phyloP scores from a whole-genome alignment of 805 yeast genomes.

The Kregervanrija delftensis region DNA sequence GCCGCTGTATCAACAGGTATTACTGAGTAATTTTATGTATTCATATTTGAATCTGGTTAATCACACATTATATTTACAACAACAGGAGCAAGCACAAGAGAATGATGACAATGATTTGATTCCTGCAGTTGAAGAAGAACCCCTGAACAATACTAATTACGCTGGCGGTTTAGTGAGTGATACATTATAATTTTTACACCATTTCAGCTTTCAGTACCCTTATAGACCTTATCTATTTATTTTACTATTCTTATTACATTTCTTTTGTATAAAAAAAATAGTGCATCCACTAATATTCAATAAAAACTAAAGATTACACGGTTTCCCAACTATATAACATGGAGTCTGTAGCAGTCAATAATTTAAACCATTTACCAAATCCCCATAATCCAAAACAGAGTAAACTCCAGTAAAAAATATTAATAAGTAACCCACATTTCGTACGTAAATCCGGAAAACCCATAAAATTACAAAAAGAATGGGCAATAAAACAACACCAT shows the following conservation, averaged over 20 bases:
- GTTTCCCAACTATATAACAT: too few species aligned
- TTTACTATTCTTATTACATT: too few species aligned
- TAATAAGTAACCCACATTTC: constrained; percentile 9
- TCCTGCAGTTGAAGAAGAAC: constrained; percentile 4
- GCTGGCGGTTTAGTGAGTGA: too few species aligned
- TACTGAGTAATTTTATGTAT: constrained; percentile 94
- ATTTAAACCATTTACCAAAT: constrained; percentile 28
- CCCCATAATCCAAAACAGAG: constrained; percentile 36
- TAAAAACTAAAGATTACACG: too few species aligned
- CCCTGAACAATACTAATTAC: too few species aligned
- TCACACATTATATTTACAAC: constrained; percentile 77
- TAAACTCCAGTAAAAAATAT: constrained; percentile 33
- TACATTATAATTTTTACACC: too few species aligned
- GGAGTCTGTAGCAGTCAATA: constrained; percentile 6
- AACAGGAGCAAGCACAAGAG: constrained; percentile 33
- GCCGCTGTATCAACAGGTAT: constrained; percentile 85
- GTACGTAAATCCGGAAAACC: constrained; percentile 49
- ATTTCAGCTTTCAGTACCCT: too few species aligned
- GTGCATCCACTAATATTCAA: too few species aligned
- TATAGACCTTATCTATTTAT: too few species aligned
- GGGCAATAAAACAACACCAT: constrained; percentile 54
- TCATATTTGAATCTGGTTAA: constrained; percentile 92
- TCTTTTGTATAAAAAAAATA: too few species aligned
- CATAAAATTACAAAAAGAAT: constrained; percentile 59
- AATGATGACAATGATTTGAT: not conserved